phyloP scores from a whole-genome alignment of 768 basidiomycete genomes.

The Tricholoma furcatifolium region DNA sequence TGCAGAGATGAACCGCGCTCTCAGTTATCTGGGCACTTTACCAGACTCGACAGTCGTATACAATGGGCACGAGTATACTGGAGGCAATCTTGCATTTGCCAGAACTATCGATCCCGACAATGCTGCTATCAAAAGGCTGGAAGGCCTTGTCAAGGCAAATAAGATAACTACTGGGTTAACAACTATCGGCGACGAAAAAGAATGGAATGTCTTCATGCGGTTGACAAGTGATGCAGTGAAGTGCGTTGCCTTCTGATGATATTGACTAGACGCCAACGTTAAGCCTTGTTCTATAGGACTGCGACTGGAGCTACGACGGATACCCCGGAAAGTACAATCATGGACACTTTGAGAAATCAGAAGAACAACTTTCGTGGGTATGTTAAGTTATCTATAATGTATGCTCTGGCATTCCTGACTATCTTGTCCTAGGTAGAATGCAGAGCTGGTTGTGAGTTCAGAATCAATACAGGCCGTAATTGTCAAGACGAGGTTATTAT shows the following conservation, averaged over 20 bases:
- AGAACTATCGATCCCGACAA: slow-evolving; percentile 60
- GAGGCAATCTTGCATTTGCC: slow-evolving; percentile 70
- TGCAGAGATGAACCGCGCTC: slow-evolving; percentile 79
- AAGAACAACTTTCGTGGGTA: slow-evolving; percentile 84
- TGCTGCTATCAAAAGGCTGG: slow-evolving; percentile 56
- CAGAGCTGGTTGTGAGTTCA: slow-evolving; percentile 3
- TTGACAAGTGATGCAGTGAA: slow-evolving; percentile 58
- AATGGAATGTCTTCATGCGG: slow-evolving; percentile 96
- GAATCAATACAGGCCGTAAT: background rate
- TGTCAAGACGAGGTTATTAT: background rate
- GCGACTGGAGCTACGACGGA: slow-evolving; percentile 39
- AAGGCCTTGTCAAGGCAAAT: slow-evolving; percentile 55
- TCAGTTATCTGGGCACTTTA: slow-evolving; percentile 64
- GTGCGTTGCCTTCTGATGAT: slow-evolving; percentile 38
- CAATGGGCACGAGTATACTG: slow-evolving; percentile 93
- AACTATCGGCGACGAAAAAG: slow-evolving; percentile 91
- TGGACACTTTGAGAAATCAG: slow-evolving; percentile 73
- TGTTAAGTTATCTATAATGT: slow-evolving; percentile 16
- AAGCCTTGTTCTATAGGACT: slow-evolving; percentile 37
- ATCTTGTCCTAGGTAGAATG: slow-evolving; percentile 5
- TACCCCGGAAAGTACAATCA: slow-evolving; percentile 54
- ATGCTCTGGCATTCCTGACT: background rate
- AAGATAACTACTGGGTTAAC: slow-evolving; percentile 73
- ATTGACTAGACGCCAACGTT: background rate
- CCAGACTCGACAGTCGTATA: slow-evolving; percentile 81